Evolutionary conservation across 2,329 filamentous ascomycete species (phyloP).

Genomic region (Elsinoe necatrix): DNA sequence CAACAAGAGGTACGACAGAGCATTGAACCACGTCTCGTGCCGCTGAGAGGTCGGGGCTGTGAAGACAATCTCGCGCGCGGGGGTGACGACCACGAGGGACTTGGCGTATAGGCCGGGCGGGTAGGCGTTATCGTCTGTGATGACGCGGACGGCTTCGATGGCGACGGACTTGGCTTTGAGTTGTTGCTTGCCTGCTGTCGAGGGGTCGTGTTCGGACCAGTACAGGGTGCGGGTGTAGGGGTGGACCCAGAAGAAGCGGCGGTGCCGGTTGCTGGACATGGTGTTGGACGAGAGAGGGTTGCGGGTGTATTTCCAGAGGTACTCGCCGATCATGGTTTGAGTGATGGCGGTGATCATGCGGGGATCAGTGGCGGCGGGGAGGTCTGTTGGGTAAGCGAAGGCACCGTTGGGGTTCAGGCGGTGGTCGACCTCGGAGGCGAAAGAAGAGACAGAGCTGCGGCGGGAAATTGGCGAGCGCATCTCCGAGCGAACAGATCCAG

Average conservation of each 20-base stretch:
- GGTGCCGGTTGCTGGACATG: slow-evolving; percentile 81
- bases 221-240: slow-evolving; percentile 94
- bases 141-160: slow-evolving; percentile 85
- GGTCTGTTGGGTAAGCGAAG: slow-evolving; percentile 46
- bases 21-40: slow-evolving; percentile 98
- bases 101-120: slow-evolving; percentile 91
- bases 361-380: slow-evolving; percentile 69
- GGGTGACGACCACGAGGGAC: slow-evolving; percentile 83
- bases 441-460: slow-evolving; percentile 86
- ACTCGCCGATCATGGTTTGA: slow-evolving; percentile 99
- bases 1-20: slow-evolving; percentile 82
- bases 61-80: slow-evolving; percentile 82
- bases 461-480: slow-evolving; percentile 44
- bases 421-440: slow-evolving; percentile 85
- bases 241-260: slow-evolving; percentile 98
- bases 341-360: slow-evolving; percentile 99
- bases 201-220: slow-evolving; percentile 89
- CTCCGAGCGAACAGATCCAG: slow-evolving; percentile 40
- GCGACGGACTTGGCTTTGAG: slow-evolving; percentile 79
- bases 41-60: slow-evolving; percentile 88
- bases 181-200: slow-evolving; percentile 66
- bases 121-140: slow-evolving; percentile 89
- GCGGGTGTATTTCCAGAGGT: slow-evolving; percentile 97
- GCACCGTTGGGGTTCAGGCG: slow-evolving; percentile 64
- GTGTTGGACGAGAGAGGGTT: slow-evolving; percentile 74